Conservation (phyloP, 441 rosid genomes). For the Pelargonium citronellum region DNA sequence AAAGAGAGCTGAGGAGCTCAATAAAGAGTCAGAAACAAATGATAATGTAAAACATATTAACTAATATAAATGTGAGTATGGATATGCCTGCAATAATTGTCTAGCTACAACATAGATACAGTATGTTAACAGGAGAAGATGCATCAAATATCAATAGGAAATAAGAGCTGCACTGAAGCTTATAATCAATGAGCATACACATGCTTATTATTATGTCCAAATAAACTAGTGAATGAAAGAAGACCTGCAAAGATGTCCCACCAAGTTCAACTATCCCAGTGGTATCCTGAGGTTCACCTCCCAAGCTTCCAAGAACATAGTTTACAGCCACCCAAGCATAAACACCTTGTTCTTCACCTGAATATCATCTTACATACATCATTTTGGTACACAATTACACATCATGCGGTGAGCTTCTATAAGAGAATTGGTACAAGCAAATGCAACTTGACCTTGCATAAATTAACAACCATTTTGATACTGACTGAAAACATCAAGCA, state of each 20-base stretch:
- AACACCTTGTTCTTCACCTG: constrained; percentile 38
- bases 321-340: constrained; percentile 44
- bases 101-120: background rate
- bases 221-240: constrained; percentile 13
- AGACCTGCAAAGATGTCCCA: constrained; percentile 42
- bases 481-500: background rate
- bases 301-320: constrained; percentile 41
- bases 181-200: background rate
- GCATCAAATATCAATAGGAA: background rate
- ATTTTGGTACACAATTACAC: background rate
- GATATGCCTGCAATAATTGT: constrained; percentile 4
- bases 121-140: background rate
- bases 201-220: background rate
- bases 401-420: background rate
- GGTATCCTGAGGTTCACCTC: constrained; percentile 35
- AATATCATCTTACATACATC: constrained; percentile 9
- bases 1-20: too few species aligned
- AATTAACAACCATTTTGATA: background rate
- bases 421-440: background rate
- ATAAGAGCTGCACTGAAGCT: background rate
- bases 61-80: background rate
- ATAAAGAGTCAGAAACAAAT: too few species aligned
- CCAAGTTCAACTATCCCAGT: constrained; percentile 41
- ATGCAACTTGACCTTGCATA: background rate
- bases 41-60: background rate